phyloP scores from a whole-genome alignment of 108 stramenopile genomes.

The Skeletonema marinoi region DNA sequence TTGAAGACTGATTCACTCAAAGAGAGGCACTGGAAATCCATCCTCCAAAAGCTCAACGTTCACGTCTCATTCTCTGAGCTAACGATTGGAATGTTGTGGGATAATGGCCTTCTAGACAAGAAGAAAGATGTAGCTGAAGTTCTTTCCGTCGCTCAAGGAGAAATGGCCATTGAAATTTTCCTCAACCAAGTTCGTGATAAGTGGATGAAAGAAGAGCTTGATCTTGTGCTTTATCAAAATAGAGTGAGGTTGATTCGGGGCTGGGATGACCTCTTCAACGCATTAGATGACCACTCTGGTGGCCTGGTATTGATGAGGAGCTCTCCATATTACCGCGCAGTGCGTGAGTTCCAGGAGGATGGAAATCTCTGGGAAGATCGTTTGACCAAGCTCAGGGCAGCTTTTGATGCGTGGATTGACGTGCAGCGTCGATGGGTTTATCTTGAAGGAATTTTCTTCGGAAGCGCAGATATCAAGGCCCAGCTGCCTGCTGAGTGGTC shows the following conservation, averaged over 20 bases:
- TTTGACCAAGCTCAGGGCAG: conserved; percentile 85
- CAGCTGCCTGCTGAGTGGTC: conserved; percentile 95
- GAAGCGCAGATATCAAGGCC: conserved; percentile 94
- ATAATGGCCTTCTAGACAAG: conserved; percentile 77
- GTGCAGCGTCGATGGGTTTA: conserved; percentile 98
- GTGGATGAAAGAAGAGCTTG: conserved; percentile 94
- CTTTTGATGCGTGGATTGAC: conserved; percentile 97
- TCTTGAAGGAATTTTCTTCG: conserved; percentile 95
- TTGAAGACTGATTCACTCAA: conserved; percentile 96
- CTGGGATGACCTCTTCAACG: conserved; percentile 95
- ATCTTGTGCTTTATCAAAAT: conserved; percentile 94
- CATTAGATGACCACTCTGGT: conserved; percentile 95
- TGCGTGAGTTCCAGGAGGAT: conserved; percentile 97
- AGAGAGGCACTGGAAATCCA: conserved; percentile 94
- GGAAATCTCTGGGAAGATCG: conserved; percentile 94
- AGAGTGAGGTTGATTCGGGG: conserved; percentile 92
- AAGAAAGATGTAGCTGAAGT: conserved; percentile 91
- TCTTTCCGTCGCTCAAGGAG: conserved; percentile 93
- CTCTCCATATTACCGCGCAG: conserved; percentile 92
- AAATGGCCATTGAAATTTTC: conserved; percentile 98
- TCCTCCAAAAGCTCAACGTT: conserved; percentile 83
- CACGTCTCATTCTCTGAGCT: conserved; percentile 76
- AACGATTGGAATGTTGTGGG: conserved; percentile 94
- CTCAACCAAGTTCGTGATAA: conserved; percentile 92
- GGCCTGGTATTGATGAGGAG: conserved; percentile 93